A percentile compares a stretch with the other conserved stretches of the same genome.
phyloP scores from a whole-genome alignment of 805 yeast genomes.

The Kodamaea leandrae region DNA sequence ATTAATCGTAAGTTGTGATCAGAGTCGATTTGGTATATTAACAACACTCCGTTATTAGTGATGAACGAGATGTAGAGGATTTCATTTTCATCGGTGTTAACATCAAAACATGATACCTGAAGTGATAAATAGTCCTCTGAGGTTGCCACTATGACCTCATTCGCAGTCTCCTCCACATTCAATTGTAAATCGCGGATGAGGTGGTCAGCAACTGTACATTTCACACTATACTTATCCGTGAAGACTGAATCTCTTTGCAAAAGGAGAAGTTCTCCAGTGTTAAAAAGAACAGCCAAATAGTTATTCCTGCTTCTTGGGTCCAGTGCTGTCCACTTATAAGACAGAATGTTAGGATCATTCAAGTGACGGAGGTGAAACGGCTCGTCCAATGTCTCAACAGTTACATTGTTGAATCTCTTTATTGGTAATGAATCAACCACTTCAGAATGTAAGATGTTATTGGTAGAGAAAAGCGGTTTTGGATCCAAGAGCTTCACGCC shows the following conservation, averaged over 20 bases:
- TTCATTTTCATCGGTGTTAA: slow-evolving; percentile 2
- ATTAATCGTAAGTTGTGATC: slow-evolving; percentile 8
- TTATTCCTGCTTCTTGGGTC: slow-evolving; percentile 25
- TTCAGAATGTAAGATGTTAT: slow-evolving; percentile 28
- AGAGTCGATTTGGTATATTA: slow-evolving; percentile 14
- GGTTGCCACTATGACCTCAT: slow-evolving; percentile 20
- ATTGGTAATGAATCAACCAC: slow-evolving; percentile 27
- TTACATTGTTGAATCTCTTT: slow-evolving; percentile 26
- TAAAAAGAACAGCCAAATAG: slow-evolving; percentile 33
- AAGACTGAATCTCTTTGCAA: slow-evolving; percentile 26
- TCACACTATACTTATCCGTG: slow-evolving; percentile 23
- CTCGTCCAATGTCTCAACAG: slow-evolving; percentile 26
- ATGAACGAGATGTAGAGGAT: slow-evolving; percentile 8
- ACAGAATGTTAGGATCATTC: slow-evolving; percentile 31
- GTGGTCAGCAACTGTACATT: slow-evolving; percentile 26
- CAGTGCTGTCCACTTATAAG: slow-evolving; percentile 35
- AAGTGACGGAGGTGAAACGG: slow-evolving; percentile 30
- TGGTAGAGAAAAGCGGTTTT: slow-evolving; percentile 24
- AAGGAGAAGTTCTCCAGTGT: slow-evolving; percentile 37
- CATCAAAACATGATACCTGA: slow-evolving; percentile 26
- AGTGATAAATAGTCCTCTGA: slow-evolving; percentile 21
- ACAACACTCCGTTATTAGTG: slow-evolving; percentile 17
- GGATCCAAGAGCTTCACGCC: slow-evolving; percentile 20
- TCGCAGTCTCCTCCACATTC: slow-evolving; percentile 14
- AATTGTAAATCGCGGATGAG: slow-evolving; percentile 23